A percentile compares a stretch with the other conserved stretches of the same genome.
phyloP scores from a whole-genome alignment of 2,329 filamentous ascomycete genomes.

The Exophiala xenobiotica region DNA sequence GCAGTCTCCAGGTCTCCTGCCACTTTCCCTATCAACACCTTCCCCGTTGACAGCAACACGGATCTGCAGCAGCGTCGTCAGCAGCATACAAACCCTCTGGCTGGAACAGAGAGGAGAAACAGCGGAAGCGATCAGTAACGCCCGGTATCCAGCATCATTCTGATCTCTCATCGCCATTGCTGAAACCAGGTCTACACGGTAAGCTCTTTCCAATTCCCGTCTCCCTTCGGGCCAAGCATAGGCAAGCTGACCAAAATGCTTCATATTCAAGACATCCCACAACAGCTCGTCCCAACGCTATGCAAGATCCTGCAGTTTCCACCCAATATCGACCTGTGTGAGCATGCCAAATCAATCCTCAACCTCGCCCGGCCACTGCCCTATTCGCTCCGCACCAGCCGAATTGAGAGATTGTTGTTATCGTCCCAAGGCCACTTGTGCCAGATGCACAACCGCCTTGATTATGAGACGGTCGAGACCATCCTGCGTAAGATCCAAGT shows the following conservation, averaged over 20 bases:
- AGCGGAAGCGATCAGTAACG: no score
- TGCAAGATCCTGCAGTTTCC: conserved; percentile 21
- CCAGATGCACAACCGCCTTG: conserved; percentile 25
- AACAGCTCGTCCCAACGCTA: conserved; percentile 6
- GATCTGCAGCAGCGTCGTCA: no score
- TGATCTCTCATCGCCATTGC: background rate
- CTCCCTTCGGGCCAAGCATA: background rate
- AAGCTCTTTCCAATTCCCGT: background rate
- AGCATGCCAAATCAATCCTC: conserved; percentile 10
- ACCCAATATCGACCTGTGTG: conserved; percentile 12
- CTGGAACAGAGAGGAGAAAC: no score
- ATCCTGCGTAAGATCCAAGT: conserved; percentile 24
- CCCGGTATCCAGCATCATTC: no score
- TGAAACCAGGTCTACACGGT: background rate
- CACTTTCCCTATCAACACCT: no score
- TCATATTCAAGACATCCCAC: conserved; percentile 23
- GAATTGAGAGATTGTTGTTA: conserved; percentile 25
- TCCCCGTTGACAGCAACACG: no score
- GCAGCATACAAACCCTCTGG: no score
- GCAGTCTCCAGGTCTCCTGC: no score
- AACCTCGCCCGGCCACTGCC: conserved; percentile 25
- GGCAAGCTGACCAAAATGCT: conserved; percentile 13
- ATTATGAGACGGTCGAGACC: conserved; percentile 21
- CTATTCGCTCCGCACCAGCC: conserved; percentile 23
- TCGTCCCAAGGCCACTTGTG: conserved; percentile 20